Conservation (phyloP, 2,329 filamentous ascomycete species). For the Aureobasidium zeae region DNA sequence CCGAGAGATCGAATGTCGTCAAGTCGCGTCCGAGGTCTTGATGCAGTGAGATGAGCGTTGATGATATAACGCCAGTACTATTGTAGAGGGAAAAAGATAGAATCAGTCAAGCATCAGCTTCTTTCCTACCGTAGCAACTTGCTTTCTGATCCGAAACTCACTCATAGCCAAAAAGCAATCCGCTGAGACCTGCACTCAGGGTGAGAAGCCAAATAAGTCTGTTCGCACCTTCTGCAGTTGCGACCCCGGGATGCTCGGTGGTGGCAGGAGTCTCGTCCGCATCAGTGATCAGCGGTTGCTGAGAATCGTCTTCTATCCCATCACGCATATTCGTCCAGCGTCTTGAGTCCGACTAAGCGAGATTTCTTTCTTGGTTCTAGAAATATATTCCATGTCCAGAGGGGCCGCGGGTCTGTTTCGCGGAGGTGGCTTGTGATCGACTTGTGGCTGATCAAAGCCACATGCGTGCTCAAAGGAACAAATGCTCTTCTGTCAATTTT, state of each 20-base stretch:
- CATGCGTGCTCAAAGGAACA: background rate
- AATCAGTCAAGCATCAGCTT: background rate
- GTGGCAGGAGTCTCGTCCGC: background rate
- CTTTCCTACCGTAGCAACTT: too few species aligned
- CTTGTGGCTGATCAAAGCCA: background rate
- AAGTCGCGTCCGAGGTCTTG: constrained; percentile 35
- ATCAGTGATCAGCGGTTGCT: constrained; percentile 5
- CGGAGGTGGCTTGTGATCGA: constrained; percentile 5
- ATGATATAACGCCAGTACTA: constrained; percentile 52
- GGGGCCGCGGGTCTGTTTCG: constrained; percentile 2
- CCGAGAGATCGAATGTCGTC: constrained; percentile 46
- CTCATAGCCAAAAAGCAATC: constrained; percentile 54
- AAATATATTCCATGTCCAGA: too few species aligned
- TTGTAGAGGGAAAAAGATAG: background rate
- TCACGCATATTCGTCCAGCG: constrained; percentile 1
- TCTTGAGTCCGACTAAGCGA: too few species aligned
- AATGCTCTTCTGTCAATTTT: too few species aligned
- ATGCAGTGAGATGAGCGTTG: constrained; percentile 50
- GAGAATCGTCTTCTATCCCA: background rate
- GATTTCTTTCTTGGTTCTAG: too few species aligned
- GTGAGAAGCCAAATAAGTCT: constrained; percentile 36
- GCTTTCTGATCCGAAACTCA: constrained; percentile 11
- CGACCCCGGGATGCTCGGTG: background rate
- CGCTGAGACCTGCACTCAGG: constrained; percentile 48
- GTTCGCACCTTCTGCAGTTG: background rate